Conservation (phyloP, 2,329 filamentous ascomycete species). For the Aspergillus sergii region DNA sequence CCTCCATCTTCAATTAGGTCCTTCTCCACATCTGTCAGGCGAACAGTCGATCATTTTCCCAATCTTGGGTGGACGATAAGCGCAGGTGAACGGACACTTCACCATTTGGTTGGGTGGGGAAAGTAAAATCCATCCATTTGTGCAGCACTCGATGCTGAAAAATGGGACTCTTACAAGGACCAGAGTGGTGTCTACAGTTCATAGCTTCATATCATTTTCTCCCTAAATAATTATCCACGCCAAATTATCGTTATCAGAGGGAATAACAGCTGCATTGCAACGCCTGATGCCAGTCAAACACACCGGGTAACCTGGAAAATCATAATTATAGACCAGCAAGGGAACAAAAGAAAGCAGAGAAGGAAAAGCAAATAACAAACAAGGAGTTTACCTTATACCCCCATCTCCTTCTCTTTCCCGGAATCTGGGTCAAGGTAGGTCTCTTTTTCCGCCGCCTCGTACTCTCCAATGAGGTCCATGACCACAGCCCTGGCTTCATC, state of each 20-base stretch:
- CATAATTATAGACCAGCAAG: constrained; percentile 16
- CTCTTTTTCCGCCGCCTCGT: constrained; percentile 89
- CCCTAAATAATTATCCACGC: constrained; percentile 3
- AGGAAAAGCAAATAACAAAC: constrained; percentile 3
- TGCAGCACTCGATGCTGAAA: not conserved
- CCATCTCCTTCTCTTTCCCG: constrained; percentile 46
- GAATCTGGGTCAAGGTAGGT: constrained; percentile 82
- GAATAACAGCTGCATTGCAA: constrained; percentile 7
- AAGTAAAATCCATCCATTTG: not conserved
- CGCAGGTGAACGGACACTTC: constrained; percentile 4
- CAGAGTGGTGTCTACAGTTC: not conserved
- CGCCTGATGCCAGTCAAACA: constrained; percentile 17
- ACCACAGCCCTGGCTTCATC: constrained; percentile 93
- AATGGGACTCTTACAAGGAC: not conserved
- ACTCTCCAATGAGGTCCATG: constrained; percentile 86
- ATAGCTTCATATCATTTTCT: constrained; percentile 9
- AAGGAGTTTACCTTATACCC: constrained; percentile 20
- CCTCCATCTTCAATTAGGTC: not conserved
- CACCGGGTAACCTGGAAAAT: constrained; percentile 20
- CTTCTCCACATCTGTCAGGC: constrained; percentile 4
- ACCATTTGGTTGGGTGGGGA: not conserved
- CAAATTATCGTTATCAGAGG: not conserved
- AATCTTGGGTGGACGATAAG: constrained; percentile 4
- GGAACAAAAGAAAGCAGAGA: not conserved
- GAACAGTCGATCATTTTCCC: constrained; percentile 7